phyloP scores from a whole-genome alignment of 129 eudicot species.

The Escallonia rubra region DNA sequence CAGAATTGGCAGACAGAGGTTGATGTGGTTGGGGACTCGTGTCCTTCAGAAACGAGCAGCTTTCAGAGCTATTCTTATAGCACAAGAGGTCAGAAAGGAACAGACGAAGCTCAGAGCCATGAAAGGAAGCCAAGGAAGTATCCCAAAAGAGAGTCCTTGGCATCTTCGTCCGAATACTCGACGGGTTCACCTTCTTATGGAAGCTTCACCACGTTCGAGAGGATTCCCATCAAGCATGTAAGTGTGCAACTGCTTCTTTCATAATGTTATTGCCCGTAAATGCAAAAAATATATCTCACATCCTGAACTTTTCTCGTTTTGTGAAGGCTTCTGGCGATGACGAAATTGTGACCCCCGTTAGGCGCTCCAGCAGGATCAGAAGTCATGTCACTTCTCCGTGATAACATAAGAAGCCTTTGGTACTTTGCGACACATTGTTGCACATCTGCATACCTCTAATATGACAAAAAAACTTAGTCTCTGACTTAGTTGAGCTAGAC shows the following conservation, averaged over 20 bases:
- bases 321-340: constrained; percentile 63
- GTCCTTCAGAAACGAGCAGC: constrained; percentile 70
- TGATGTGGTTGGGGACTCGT: constrained; percentile 37
- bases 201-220: constrained; percentile 87
- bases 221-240: constrained; percentile 57
- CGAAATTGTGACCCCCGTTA: constrained; percentile 74
- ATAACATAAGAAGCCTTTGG: not conserved
- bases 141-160: constrained; percentile 63
- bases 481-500: too few species aligned
- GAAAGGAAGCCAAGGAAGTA: constrained; percentile 36
- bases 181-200: constrained; percentile 74
- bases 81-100: constrained; percentile 15
- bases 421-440: too few species aligned
- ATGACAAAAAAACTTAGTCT: too few species aligned
- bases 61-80: constrained; percentile 27
- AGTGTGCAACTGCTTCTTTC: constrained; percentile 9
- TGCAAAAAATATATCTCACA: not conserved
- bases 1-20: constrained; percentile 28
- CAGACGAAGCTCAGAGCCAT: constrained; percentile 36
- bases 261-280: not conserved
- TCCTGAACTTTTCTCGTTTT: not conserved
- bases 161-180: constrained; percentile 58
- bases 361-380: constrained; percentile 85
- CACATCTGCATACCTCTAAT: too few species aligned
- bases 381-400: constrained; percentile 55